Base-by-base conservation (phyloP, 2,329 filamentous ascomycete species). In the Triangularia verruculosa region DNA sequence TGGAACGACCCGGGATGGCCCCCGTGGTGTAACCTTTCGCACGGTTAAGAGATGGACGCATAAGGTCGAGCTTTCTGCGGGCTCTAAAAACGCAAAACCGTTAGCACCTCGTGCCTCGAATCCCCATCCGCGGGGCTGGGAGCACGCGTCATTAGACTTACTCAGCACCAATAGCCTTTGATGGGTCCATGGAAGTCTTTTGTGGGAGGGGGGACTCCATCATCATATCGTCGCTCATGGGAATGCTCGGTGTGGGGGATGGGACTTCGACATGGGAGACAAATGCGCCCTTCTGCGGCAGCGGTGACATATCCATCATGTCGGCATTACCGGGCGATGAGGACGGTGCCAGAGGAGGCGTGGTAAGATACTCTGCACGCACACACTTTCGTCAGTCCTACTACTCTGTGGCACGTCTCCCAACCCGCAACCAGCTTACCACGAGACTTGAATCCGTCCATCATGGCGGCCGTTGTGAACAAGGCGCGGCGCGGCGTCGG, bases 281-380 rank as follows among this genome's bases (percentile, higher is more conserved):
- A 72, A 87, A 93, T 12, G 90, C 84, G 28, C 84, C 81, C 80
- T 97, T 97, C 80, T 97, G 92, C 65, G 93, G 93, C 47, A 98
- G 79, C 43, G 95, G 94, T 53, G 94, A 97, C 76, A 97, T 88
- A 73, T 98, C 93, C 92, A 98, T 97, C 62, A 87, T 82, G 75
- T 97, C 93, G 65, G 86, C 84, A 34, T 84, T 84, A 61, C 86
- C 86, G 6, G 93, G 93, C 53, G 94, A 96, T 6, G 93, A 97
- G 1, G 92, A 90, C 2, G 78, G 64, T 22, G 87, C 88, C 59
- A 96, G 82, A 52, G 92, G 91, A 64, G 95, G 93, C 39, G 93
- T 97, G 34, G 90, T 96, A 71, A 92, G 86, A 72, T 85, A 86
- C 75, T 91, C 92, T 89, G 78, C 69, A 66, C 61, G 27, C 32